These are phyloP conservation scores for Metschnikowia lachancei DNA, from an alignment of 805 yeast species.

Conservation along the genomic window DNA sequence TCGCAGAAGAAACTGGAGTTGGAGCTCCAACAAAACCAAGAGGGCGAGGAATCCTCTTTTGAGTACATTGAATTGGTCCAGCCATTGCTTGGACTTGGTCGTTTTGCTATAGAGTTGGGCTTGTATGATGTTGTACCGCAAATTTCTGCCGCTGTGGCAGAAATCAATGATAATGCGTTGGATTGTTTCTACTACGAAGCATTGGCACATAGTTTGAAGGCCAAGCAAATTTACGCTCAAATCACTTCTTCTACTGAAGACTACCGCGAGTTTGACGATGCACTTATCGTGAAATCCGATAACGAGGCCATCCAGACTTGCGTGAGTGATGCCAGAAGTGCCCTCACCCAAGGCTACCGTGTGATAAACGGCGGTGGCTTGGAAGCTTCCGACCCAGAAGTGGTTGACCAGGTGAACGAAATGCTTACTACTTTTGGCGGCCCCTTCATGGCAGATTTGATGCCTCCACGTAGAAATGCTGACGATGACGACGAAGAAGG, in stretches of 20 bases:
- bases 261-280: conserved; percentile 39
- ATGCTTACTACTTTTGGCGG: conserved; percentile 62
- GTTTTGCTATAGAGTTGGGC: conserved; percentile 75
- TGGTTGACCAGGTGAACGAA: conserved; percentile 50
- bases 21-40: conserved; percentile 39
- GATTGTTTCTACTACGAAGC: conserved; percentile 85
- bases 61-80: conserved; percentile 67
- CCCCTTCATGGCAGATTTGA: conserved; percentile 44
- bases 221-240: conserved; percentile 25
- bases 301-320: conserved; percentile 29
- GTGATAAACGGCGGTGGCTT: conserved; percentile 36
- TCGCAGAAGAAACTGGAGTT: conserved; percentile 47
- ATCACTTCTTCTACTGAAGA: conserved; percentile 37
- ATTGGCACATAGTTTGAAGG: conserved; percentile 56
- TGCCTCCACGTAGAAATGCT: conserved; percentile 33
- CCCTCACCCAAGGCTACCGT: conserved; percentile 46
- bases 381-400: conserved; percentile 56
- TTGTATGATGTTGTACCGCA: conserved; percentile 61
- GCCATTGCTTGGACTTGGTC: conserved; percentile 68
- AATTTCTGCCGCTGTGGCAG: conserved; percentile 65
- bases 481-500: conserved; percentile 39
- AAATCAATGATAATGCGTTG: conserved; percentile 78
- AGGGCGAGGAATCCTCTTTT: conserved; percentile 36
- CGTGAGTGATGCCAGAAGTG: conserved; percentile 40
- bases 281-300: conserved; percentile 18